Evolutionary conservation across 2,329 filamentous ascomycete genomes (phyloP), one percentile per base, ranked within the genome.

Genomic region (Sporothrix brasiliensis): DNA sequence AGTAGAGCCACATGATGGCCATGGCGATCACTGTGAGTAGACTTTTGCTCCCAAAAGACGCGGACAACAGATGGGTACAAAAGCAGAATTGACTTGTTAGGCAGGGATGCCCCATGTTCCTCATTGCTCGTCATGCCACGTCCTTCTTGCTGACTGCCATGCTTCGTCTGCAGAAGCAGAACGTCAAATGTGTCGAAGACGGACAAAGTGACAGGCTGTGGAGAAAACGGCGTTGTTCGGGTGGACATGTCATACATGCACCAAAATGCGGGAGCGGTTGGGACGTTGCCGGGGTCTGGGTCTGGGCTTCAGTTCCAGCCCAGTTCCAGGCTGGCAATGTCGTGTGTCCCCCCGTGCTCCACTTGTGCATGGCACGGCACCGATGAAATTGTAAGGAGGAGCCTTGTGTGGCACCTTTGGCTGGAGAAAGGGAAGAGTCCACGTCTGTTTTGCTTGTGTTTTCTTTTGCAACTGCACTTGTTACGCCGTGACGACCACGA

Each of bases 251-350:
- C 50, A 52, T 54, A 52, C 50, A 54, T 14, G 50, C 50, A 67
- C 34, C 34, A 39, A 41, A 41, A 56, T 54, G 65, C 65, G 65
- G 65, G 65, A 67, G 14, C 49, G 49, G 49, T 52, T 30, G 47
- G 24, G 34, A 54, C 50, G 24, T 54, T 67, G 50, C 65, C 56
- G 50, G 65, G 65, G 34, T 53, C 27, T 14, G 47, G 44, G 49
- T 27, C 65, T 41, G 65, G 30, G n/a, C 50, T 44, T 54, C 34
- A 19, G 65, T 50, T 21, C 27, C 30, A 41, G 44, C 39, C 16
- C 63, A 41, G 63, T 67, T 53, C 63, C 49, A 67, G 65, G 50
- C 21, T 54, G n/a, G 19, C 30, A 30, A 47, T 54, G 65, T 56
- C 6, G 66, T 30, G 65, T 54, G 66, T 14, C n/a, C 34, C 9